Base-by-base conservation (phyloP, 257 asterid genomes). In the Gardenia jasminoides region DNA sequence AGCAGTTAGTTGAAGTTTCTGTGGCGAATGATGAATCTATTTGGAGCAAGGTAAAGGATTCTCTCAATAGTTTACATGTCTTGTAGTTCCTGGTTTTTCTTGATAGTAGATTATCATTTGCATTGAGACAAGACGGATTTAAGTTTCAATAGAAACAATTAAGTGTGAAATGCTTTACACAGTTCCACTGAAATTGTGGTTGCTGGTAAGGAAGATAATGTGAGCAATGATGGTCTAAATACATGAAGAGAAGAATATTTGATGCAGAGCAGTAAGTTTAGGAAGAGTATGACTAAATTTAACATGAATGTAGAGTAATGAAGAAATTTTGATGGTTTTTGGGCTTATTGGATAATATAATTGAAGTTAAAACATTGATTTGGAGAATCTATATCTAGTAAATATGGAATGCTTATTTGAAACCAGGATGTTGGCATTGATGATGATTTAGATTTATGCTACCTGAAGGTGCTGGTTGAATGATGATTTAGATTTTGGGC, bases 1-100 rank as follows among this genome's bases (percentile, higher is more conserved):
- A 90, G 86, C 97, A 93, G 87, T 86, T 96, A 86, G 90, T 93
- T 87, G 99, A 92, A 61, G 89, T 89, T 77, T 94, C 98, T 64
- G 70, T 85, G 64, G 82, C 91, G 67, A 85, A 89, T 80, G 91
- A 89, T 79, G 92, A 88, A 81, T 84, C 96, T 64, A 77, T 93
- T 77, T 93, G 98, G 99, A 90, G 91, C 88, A 93, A 92, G 97
- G 99, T 93, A 88, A 2, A 1, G 0, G 28, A 56, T 2, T 56
- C 10, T 0, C 22, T 20, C 10, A 56, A 30, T 33, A 54, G 26
- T 59, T n/a, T 61, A 61, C 44, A 4, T 43, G 15, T 41, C 41
- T n/a, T 0, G 8, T 61, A 47, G 70, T 66, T 66, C 41, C 70
- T 33, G 56, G 26, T 44, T 75, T 31, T 26, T 9, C 65, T 61